Percentiles rank a stretch among this genome's conserved stretches.
Conservation (phyloP, 176 grass and related monocot genomes). For the Tillandsia fasciculata region DNA sequence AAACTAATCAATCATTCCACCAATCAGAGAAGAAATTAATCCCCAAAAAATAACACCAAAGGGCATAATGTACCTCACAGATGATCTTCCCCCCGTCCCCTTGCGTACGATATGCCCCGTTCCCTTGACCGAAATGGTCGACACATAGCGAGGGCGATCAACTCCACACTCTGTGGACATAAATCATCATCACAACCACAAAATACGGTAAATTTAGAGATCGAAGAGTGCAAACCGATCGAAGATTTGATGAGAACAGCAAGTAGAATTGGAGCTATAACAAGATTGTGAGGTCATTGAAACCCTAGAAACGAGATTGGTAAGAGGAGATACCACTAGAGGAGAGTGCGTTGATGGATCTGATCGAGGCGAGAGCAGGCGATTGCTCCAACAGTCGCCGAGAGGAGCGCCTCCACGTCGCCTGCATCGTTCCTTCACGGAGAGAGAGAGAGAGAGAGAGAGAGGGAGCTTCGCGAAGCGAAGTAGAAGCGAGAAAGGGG, state of each 20-base stretch:
- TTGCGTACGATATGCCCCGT: slow-evolving; percentile 68
- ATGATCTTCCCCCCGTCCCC: slow-evolving; percentile 85
- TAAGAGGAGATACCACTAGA: slow-evolving; percentile 12
- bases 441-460: background rate
- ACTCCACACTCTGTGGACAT: slow-evolving; percentile 10
- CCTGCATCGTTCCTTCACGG: slow-evolving; percentile 22
- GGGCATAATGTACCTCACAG: slow-evolving; percentile 44
- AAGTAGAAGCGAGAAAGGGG: background rate
- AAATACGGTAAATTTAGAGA: background rate
- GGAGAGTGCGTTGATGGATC: slow-evolving; percentile 26
- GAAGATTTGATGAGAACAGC: background rate
- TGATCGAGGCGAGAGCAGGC: slow-evolving; percentile 12
- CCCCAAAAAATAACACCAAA: slow-evolving; percentile 6
- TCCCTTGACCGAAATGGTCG: slow-evolving; percentile 53
- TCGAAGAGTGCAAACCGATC: background rate
- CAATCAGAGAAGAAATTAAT: background rate
- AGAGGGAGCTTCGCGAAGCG: background rate
- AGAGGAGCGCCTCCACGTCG: slow-evolving; percentile 13
- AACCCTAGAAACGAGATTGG: background rate
- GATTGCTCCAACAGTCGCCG: slow-evolving; percentile 29
- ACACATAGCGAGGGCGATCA: slow-evolving; percentile 48
- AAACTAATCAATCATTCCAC: too few relatives aligned
- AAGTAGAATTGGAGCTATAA: background rate
- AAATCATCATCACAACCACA: background rate
- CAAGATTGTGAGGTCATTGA: background rate